Conservation (phyloP, 495 filamentous ascomycete genomes). For the Aspergillus homomorphus region DNA sequence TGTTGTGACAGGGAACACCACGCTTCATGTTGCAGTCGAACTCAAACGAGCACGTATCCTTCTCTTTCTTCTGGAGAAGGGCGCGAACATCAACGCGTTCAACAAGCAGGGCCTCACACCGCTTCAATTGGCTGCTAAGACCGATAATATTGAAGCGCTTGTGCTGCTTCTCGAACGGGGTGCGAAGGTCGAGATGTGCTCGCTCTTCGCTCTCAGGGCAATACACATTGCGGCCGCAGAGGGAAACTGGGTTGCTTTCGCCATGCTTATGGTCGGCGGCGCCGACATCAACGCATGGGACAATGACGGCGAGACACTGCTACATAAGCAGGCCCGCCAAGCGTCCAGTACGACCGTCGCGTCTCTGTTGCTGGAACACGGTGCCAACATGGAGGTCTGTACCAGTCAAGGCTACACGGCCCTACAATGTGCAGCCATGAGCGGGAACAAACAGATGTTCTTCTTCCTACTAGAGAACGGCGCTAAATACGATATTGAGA, state of each 20-base stretch:
- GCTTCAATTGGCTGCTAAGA: slow-evolving; percentile 30
- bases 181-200: slow-evolving; percentile 25
- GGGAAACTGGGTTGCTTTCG: slow-evolving; percentile 34
- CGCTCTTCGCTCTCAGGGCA: slow-evolving; percentile 23
- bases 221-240: slow-evolving; percentile 28
- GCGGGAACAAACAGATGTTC: slow-evolving; percentile 31
- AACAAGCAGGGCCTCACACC: slow-evolving; percentile 30
- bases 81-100: slow-evolving; percentile 21
- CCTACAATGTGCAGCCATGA: slow-evolving; percentile 32
- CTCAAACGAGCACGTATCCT: slow-evolving; percentile 28
- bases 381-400: slow-evolving; percentile 35
- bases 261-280: slow-evolving; percentile 29
- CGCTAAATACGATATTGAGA: slow-evolving; percentile 27
- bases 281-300: slow-evolving; percentile 35
- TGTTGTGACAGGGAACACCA: slow-evolving; percentile 28
- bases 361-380: slow-evolving; percentile 24
- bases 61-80: slow-evolving; percentile 29
- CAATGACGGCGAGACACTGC: slow-evolving; percentile 26
- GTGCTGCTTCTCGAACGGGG: slow-evolving; percentile 27
- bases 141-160: slow-evolving; percentile 33
- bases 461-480: slow-evolving; percentile 25
- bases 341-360: slow-evolving; percentile 13
- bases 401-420: slow-evolving; percentile 32
- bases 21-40: slow-evolving; percentile 32
- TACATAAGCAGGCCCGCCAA: slow-evolving; percentile 28